Percentiles rank a stretch among this genome's conserved stretches.
Evolutionary conservation across 1,139 yeast species (phyloP).

Genomic region (Taphrina flavorubra): DNA sequence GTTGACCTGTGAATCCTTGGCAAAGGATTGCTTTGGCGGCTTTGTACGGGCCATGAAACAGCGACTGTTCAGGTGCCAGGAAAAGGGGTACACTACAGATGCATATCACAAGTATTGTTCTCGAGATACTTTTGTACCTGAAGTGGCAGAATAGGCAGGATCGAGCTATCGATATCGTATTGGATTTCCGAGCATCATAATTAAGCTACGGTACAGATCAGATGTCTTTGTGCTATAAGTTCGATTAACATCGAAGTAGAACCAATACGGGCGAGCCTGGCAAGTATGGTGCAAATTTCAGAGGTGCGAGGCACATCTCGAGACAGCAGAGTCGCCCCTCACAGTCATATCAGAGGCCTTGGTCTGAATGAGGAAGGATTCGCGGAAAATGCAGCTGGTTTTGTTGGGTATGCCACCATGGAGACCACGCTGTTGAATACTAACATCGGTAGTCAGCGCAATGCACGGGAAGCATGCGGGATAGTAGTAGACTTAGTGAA

Average conservation of each 20-base stretch:
- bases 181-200: not conserved
- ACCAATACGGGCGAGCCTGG: not conserved
- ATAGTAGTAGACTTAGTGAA: slow-evolving; percentile 91
- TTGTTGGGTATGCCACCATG: slow-evolving; percentile 22
- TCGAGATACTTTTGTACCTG: slow-evolving; percentile 25
- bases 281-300: slow-evolving; percentile 75
- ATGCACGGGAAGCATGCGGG: slow-evolving; percentile 98
- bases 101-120: not conserved
- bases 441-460: slow-evolving; percentile 62
- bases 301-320: slow-evolving; percentile 71
- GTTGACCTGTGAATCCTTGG: slow-evolving; percentile 28
- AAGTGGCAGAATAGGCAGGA: slow-evolving; percentile 1
- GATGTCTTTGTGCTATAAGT: not conserved
- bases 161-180: slow-evolving; percentile 16
- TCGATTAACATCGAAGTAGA: too few relatives aligned
- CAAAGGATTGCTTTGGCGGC: slow-evolving; percentile 41
- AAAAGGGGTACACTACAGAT: not conserved
- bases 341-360: slow-evolving; percentile 93
- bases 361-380: slow-evolving; percentile 90
- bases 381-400: slow-evolving; percentile 81
- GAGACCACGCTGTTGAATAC: not conserved
- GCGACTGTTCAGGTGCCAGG: not conserved
- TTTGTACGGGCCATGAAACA: slow-evolving; percentile 36
- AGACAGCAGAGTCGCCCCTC: slow-evolving; percentile 90
- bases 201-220: not conserved